Evolutionary conservation across 495 filamentous ascomycete species (phyloP), one percentile per base, ranked within the genome.

Genomic region (Penicillium tannophilum): DNA sequence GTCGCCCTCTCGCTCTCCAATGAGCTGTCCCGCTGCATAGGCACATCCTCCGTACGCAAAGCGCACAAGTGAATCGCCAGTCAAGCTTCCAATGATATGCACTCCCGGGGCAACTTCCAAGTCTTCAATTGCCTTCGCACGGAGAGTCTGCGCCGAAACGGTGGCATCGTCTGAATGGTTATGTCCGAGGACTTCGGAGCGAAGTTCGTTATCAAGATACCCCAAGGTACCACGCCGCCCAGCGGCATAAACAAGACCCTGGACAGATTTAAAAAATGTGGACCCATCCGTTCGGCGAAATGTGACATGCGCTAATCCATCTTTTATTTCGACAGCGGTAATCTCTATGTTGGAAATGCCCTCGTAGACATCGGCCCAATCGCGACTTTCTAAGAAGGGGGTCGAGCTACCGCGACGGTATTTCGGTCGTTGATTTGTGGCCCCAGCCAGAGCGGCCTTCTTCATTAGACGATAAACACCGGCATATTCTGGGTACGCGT

Each of bases 401-500:
- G 72, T 80, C 1, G 76, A 78, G n/a, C 75, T 73, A 10, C 64
- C 64, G 17, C 67, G 75, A 24, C 71, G 70, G 33, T 58, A 55
- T 52, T 72, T 73, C 11, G 63, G 54, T 39, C 68, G 71, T 36
- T 59, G 52, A 14, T 54, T 14, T 11, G 55, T 6, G 16, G 62
- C 33, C 30, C 60, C 59, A 28, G 68, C 58, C 12, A 76, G 60
- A 1, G 76, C 78, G 3, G 84, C 78, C 7, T 76, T 68, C 67
- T 84, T 88, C 86, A 89, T 89, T 23, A 81, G 72, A 17, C 83
- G 76, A 61, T 89, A 88, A 10, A 89, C 74, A 43, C 78, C 73
- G 0, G 86, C 84, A 63, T 89, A 88, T 55, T 89, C 86, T 0
- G 86, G 86, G 62, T 89, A 89, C 36, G 85, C 86, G 17, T 82